Conservation (phyloP, 345 rosid genomes). For the Brassica napus region DNA sequence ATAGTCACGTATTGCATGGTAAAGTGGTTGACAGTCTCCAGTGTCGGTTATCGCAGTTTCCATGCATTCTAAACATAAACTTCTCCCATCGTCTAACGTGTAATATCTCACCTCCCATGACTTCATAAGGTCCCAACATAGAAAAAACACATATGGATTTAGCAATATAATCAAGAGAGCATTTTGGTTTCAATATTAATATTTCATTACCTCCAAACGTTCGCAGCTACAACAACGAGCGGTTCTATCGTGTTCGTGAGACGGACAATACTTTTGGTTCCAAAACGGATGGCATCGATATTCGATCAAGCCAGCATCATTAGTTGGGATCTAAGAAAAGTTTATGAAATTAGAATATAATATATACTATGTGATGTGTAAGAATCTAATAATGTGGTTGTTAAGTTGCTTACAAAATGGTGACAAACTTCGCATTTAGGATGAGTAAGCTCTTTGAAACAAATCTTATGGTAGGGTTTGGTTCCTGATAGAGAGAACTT, state of each 20-base stretch:
- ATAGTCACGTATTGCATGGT: conserved; percentile 87
- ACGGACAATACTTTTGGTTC: conserved; percentile 92
- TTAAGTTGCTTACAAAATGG: conserved; percentile 68
- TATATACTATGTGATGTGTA: not conserved
- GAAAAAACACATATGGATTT: not conserved
- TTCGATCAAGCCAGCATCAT: conserved; percentile 84
- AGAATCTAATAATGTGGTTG: not conserved
- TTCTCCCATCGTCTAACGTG: conserved; percentile 76
- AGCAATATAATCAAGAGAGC: not conserved
- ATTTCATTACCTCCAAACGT: conserved; percentile 73
- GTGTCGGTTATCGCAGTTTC: conserved; percentile 94
- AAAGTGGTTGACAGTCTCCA: conserved; percentile 92
- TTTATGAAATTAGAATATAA: not conserved
- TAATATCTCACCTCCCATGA: conserved; percentile 63
- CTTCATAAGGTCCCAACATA: conserved; percentile 36
- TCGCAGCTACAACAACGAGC: conserved; percentile 96
- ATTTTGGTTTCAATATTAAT: not conserved
- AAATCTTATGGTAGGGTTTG: conserved; percentile 79
- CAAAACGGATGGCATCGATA: conserved; percentile 96
- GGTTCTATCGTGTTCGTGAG: conserved; percentile 81
- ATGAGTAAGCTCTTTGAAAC: conserved; percentile 86
- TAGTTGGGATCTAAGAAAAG: conserved; percentile 69
- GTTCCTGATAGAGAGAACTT: conserved; percentile 78
- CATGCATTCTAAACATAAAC: conserved; percentile 87
- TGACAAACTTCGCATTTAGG: conserved; percentile 97